Base-by-base conservation (phyloP, 2,329 filamentous ascomycete species). In the Colletotrichum sidae region DNA sequence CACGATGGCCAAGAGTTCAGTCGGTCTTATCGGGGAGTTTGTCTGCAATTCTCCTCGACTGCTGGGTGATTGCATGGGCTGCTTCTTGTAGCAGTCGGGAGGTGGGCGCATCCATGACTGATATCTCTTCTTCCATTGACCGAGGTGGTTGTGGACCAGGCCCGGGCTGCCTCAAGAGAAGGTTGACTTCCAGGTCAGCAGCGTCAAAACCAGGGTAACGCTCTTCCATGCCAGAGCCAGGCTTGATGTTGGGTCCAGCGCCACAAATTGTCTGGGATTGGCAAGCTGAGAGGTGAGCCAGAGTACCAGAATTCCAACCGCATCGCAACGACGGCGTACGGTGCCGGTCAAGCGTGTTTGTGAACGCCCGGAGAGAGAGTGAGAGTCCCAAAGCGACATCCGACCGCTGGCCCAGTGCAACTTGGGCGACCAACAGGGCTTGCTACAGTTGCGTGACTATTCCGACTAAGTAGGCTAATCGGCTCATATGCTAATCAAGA, bases 351-450 rank as follows among this genome's bases (percentile, higher is more conserved):
- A 61, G 61, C 51, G 53, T 37, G 42, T 34, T 34, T 41, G 42
- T 39, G 17, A 47, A 39, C 39, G 50, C 25, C 25, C 45, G 59
- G 41, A 51, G 60, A 49, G 17, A 17, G 39, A 25, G 25, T 4
- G 25, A 25, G 25, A 50, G 45, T 64, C 64, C 64, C 53, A 67
- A 67, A 67, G 59, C 63, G 53, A 59, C 11, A 50, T 57, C 58
- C 44, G 60, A 64, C 41, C 57, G 55, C 38, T 64, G 35, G 51
- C 53, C 51, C 53, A 58, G n/a, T 54, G 63, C 54, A 59, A 67
- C 60, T 67, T 41, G 53, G 45, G 34, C 45, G 42, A 59, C 49
- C 60, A 64, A 59, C 38, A 42, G 44, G 64, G 49, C 60, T 47
- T 59, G 39, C 41, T 34, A 50, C 41, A 62, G 34, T 49, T 44